phyloP scores from a whole-genome alignment of 805 yeast species.

The Wickerhamiella nectarea region DNA sequence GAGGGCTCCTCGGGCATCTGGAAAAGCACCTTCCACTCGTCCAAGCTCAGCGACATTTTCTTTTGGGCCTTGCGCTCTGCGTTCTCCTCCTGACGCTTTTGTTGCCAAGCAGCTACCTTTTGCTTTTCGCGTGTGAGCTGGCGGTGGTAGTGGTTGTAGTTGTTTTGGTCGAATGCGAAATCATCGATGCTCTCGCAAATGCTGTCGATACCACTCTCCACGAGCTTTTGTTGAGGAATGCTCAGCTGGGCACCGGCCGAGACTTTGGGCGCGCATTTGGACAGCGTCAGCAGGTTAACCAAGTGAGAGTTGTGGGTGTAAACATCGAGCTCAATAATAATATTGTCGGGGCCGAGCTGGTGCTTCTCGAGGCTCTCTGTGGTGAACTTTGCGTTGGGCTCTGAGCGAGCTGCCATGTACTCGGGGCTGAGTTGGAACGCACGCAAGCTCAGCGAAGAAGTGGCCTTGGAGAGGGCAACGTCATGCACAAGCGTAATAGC shows the following conservation, averaged over 20 bases:
- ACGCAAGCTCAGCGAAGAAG: slow-evolving; percentile 48
- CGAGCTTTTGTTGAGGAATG: slow-evolving; percentile 31
- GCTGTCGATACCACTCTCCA: slow-evolving; percentile 40
- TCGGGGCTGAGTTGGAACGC: slow-evolving; percentile 54
- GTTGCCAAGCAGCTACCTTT: slow-evolving; percentile 64
- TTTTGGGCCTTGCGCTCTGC: slow-evolving; percentile 44
- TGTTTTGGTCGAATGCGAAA: slow-evolving; percentile 63
- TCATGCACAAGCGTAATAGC: slow-evolving; percentile 49
- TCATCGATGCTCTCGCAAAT: slow-evolving; percentile 59
- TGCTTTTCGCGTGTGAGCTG: slow-evolving; percentile 53
- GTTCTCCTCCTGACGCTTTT: slow-evolving; percentile 53
- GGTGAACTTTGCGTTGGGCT: slow-evolving; percentile 43
- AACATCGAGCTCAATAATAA: slow-evolving; percentile 61
- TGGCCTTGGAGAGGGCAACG: slow-evolving; percentile 42
- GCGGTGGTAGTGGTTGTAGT: slow-evolving; percentile 72
- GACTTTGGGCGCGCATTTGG: slow-evolving; percentile 7
- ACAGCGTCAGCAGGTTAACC: slow-evolving; percentile 39
- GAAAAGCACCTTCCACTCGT: slow-evolving; percentile 55
- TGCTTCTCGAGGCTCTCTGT: slow-evolving; percentile 47
- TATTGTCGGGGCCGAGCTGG: slow-evolving; percentile 48
- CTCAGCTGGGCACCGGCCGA: slow-evolving; percentile 25
- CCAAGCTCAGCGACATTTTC: slow-evolving; percentile 33
- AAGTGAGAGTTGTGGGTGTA: slow-evolving; percentile 54
- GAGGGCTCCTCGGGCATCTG: slow-evolving; percentile 64
- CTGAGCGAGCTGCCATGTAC: slow-evolving; percentile 39